Base-by-base conservation (phyloP, 2,329 filamentous ascomycete genomes). In the Helminthosporium solani region DNA sequence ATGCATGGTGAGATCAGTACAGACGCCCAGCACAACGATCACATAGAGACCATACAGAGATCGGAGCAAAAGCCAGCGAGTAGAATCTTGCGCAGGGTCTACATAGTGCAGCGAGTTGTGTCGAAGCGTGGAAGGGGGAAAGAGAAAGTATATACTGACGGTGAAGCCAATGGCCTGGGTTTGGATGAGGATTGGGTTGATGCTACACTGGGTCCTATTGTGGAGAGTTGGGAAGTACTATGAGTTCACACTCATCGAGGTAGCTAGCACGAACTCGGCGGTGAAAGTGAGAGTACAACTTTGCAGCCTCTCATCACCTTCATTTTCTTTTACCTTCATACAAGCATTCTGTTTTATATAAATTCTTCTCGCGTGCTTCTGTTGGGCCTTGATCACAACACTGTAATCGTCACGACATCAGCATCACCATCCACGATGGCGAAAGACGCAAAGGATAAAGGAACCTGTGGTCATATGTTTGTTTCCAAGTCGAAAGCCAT, bases 131-230 rank as follows among this genome's bases (percentile, higher is more conserved):
- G 19, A 12, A 14, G 16, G 23, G 27, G 28, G 8, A n/a, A 33
- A 25, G 31, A 21, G 3, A 18, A 21, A 18, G 28, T 19, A n/a
- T 28, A 18, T 19, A 15, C 15, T 21, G 31, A 12, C 11, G 35
- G 14, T 7, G 35, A 8, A 38, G 35, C 33, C 3, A 18, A 34
- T 18, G 19, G 14, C 6, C 15, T n/a, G n/a, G 15, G 21, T 9
- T n/a, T n/a, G n/a, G 34, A 44, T 18, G 41, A 38, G 16, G 41
- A 44, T 2, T 44, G 41, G 41, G 15, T 31, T 27, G 41, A 44
- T 44, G 41, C 41, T 16, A 19, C 33, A 12, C 15, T 34, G 9
- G 35, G 21, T 16, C 20, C 40, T 15, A 31, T 7, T 12, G 33
- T 16, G 2, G 41, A 37, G 20, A 20, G 14, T 21, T 44, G 41